Base-by-base conservation (phyloP, 1,284 basidiomycete genomes). In the Cryptococcus sp. region DNA sequence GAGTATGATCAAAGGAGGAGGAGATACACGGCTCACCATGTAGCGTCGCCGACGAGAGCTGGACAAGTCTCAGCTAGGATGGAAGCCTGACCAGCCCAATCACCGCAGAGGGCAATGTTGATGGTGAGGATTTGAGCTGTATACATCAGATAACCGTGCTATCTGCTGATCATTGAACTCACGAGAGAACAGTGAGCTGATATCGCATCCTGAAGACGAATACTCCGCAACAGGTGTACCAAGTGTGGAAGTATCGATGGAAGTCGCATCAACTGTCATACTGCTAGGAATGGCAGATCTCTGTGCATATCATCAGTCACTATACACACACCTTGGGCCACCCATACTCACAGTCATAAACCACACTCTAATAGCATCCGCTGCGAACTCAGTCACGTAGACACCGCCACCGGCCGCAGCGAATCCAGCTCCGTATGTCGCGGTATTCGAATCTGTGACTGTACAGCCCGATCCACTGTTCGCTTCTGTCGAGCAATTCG, bases 141-240 rank as follows among this genome's bases (percentile, higher is more conserved):
- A 14, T 11, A 38, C 31, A 41, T 13, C 8, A 5, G 23, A 42
- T 23, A 34, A 42, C n/a, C 13, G 4, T 14, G 31, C 8, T 5
- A 7, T 42, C 11, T 31, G n/a, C 10, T 46, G n/a, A 23, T 11
- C 11, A 31, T 23, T 31, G 30, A 32, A 66, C 68, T 67, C 57
- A 69, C 67, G 57, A 13, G 79, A 70, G 72, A 90, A 90, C 76
- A 81, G 86, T 38, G 78, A 70, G 53, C 77, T 73, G 36, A 87
- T 80, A 50, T 81, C 76, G 71, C 88, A 90, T 13, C 80, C 79
- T 6, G 79, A 76, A 4, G 81, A 74, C 1, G 84, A 82, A 81
- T 84, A 90, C 62, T 85, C 85, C 0, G 83, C 87, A 4, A 83
- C 80, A 1, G 89, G 87, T 11, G 76, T 80, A 10, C 88, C 88